Conservation (phyloP, 768 basidiomycete species). For the Lentinula boryana region DNA sequence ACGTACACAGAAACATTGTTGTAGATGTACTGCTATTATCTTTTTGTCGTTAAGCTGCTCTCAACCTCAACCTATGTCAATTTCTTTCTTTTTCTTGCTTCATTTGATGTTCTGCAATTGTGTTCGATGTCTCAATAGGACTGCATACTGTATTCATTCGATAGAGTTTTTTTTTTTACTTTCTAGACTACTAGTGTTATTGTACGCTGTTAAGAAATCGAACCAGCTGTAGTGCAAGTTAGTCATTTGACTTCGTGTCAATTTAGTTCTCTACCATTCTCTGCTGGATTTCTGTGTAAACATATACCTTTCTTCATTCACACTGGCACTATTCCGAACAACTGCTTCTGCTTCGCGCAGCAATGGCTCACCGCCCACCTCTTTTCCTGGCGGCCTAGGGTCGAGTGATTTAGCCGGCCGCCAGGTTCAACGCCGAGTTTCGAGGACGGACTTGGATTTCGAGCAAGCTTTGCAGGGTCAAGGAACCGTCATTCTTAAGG, state of each 20-base stretch:
- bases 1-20: conserved; percentile 19
- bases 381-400: conserved; percentile 45
- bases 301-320: conserved; percentile 20
- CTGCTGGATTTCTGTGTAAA: background rate
- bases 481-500: conserved; percentile 63
- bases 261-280: background rate
- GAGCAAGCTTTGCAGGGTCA: conserved; percentile 66
- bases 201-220: background rate
- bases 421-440: conserved; percentile 45
- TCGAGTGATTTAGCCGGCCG: conserved; percentile 37
- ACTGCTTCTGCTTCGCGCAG: conserved; percentile 37
- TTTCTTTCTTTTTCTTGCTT: conserved; percentile 5
- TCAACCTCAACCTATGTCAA: conserved; percentile 4
- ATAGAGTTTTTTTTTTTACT: background rate
- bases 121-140: background rate
- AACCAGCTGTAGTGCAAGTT: background rate
- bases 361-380: conserved; percentile 35
- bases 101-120: conserved; percentile 9
- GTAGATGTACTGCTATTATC: conserved; percentile 30
- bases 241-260: background rate
- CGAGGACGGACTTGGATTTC: conserved; percentile 76
- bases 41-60: conserved; percentile 7
- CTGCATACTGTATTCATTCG: background rate
- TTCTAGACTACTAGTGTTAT: background rate
- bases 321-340: conserved; percentile 65